Conservation (phyloP, 768 basidiomycete species). For the Tricholoma bakamatsutake region DNA sequence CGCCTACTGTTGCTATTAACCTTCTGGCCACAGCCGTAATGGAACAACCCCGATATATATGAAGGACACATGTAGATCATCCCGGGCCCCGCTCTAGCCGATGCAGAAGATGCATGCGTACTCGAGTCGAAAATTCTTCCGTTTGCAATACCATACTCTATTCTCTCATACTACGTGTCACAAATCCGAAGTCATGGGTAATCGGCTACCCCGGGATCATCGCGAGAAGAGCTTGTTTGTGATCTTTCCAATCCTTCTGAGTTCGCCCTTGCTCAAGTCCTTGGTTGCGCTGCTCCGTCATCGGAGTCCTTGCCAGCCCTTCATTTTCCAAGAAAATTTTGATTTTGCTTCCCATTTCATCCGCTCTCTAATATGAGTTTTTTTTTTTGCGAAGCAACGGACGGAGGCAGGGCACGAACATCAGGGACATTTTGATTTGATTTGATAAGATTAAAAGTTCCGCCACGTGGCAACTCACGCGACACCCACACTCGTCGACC, state of each 20-base stretch:
- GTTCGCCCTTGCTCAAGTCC: not conserved
- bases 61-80: not conserved
- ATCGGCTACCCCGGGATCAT: not conserved
- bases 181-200: not conserved
- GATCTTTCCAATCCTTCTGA: not conserved
- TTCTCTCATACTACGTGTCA: not conserved
- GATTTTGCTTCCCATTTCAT: not conserved
- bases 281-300: not conserved
- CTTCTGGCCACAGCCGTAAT: not conserved
- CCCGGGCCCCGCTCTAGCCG: not conserved
- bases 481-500: constrained; percentile 11
- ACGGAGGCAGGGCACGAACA: not conserved
- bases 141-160: not conserved
- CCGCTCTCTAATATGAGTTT: not conserved
- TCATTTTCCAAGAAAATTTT: not conserved
- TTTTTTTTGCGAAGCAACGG: not conserved
- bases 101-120: not conserved
- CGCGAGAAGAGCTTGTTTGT: not conserved
- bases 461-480: constrained; percentile 32
- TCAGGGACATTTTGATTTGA: not conserved
- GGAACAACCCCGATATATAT: not conserved
- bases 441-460: constrained; percentile 2
- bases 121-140: not conserved
- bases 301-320: not conserved
- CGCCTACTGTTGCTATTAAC: not conserved